Conservation (phyloP, 495 filamentous ascomycete genomes). For the Penicillium paxilli region DNA sequence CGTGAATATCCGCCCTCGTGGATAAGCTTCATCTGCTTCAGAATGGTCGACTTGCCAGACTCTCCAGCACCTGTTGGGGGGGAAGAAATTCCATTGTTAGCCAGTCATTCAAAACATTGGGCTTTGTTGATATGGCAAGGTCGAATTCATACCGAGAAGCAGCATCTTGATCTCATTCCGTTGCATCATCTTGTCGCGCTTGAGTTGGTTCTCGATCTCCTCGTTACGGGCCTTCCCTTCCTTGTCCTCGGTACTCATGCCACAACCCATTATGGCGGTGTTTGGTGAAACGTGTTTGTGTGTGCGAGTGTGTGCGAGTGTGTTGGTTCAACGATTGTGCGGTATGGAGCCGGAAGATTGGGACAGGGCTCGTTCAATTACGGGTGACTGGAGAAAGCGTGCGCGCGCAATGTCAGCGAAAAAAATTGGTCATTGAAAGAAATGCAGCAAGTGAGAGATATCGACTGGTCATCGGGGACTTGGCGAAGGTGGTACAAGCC, state of each 20-base stretch:
- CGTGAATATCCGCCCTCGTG: constrained; percentile 58
- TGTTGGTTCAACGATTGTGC: constrained; percentile 18
- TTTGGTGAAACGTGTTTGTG: constrained; percentile 8
- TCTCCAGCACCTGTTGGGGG: constrained; percentile 98
- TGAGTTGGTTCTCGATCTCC: constrained; percentile 98
- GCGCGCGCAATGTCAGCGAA: neutral
- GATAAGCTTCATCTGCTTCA: constrained; percentile 94
- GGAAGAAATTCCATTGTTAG: constrained; percentile 14
- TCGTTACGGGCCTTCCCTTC: constrained; percentile 99
- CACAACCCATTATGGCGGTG: constrained; percentile 90
- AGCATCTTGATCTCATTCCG: constrained; percentile 99
- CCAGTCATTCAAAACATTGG: neutral
- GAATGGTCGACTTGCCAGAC: constrained; percentile 98
- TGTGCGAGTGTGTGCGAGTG: constrained; percentile 7
- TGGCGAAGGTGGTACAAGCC: constrained; percentile 23
- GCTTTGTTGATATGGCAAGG: neutral
- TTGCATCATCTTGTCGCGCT: constrained; percentile 92
- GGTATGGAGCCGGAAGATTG: constrained; percentile 22
- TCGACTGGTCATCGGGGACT: constrained; percentile 10
- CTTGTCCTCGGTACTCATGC: constrained; percentile 99
- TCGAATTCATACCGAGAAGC: constrained; percentile 76
- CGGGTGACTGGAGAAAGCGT: constrained; percentile 10
- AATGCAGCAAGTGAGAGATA: constrained; percentile 4
- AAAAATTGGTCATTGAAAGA: constrained; percentile 2
- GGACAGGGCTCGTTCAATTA: constrained; percentile 7